Evolutionary conservation across 164 flowering plant species (phyloP).

Genomic region (Stephania yunnanensis): DNA sequence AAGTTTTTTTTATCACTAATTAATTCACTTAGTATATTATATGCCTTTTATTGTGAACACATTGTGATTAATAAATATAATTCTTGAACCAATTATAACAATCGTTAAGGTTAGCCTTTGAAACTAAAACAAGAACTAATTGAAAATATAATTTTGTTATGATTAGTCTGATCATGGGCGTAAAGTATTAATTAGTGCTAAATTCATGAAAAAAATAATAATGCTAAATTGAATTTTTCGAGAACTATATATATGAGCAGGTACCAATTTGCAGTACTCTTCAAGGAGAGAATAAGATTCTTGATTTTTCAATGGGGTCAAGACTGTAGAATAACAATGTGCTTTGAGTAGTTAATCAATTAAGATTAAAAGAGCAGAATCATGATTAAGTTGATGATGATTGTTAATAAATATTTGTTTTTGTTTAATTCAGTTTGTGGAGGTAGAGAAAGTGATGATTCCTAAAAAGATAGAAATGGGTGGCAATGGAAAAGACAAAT

Average conservation of each 20-base stretch:
- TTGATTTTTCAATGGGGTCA: neutral
- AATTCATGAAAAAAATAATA: too few relatives aligned
- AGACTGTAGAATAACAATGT: neutral
- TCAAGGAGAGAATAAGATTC: neutral
- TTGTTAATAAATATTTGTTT: neutral
- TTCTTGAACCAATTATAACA: neutral
- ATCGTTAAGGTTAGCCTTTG: too few relatives aligned
- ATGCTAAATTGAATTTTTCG: neutral
- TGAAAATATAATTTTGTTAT: neutral
- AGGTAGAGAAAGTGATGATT: constrained; percentile 2
- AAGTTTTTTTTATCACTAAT: neutral
- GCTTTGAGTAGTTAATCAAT: neutral
- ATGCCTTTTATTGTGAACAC: neutral
- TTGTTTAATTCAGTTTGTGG: neutral
- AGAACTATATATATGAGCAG: neutral
- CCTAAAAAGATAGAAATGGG: constrained; percentile 2
- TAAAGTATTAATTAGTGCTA: too few relatives aligned
- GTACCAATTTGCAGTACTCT: neutral
- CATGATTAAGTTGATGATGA: neutral
- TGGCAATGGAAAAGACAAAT: constrained; percentile 3
- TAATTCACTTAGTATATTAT: neutral
- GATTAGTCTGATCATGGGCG: neutral
- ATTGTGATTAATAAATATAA: neutral
- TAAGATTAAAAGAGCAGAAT: neutral
- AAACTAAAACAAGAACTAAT: neutral